Conservation (phyloP, 73 alveolate genomes). For the Paramecium sonneborni region DNA sequence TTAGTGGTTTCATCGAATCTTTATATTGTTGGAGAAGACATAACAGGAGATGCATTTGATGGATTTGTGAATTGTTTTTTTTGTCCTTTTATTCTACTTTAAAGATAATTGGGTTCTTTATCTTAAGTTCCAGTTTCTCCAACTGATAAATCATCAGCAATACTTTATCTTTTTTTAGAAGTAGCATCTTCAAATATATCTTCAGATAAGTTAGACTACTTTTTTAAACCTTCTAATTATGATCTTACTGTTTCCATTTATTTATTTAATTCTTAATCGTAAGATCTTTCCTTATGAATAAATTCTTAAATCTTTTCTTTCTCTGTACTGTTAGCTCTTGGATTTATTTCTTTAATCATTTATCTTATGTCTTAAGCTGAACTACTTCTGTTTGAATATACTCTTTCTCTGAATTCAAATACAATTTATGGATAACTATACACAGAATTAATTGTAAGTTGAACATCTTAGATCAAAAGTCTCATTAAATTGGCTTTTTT, state of each 20-base stretch:
- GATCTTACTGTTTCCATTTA: not conserved
- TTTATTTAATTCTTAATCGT: not conserved
- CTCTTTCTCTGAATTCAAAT: not conserved
- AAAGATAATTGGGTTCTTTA: not conserved
- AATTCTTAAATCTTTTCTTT: not conserved
- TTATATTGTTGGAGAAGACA: not conserved
- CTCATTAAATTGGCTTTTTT: conserved; percentile 1
- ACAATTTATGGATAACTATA: not conserved
- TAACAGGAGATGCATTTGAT: not conserved
- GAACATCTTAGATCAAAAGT: not conserved
- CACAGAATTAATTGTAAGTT: not conserved
- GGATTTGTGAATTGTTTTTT: not conserved
- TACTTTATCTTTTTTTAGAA: not conserved
- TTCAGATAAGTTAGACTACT: not conserved
- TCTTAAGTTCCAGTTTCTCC: not conserved
- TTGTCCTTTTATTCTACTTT: not conserved
- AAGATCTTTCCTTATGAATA: not conserved
- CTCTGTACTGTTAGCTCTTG: not conserved
- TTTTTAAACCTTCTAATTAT: not conserved
- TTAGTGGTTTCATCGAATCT: not conserved
- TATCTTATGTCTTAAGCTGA: not conserved
- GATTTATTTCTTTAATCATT: not conserved
- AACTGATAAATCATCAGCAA: not conserved
- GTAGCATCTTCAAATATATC: not conserved
- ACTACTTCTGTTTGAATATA: not conserved